These are phyloP conservation scores for Cydonia oblonga DNA, from an alignment of 331 rosid species.

Conservation along the genomic window DNA sequence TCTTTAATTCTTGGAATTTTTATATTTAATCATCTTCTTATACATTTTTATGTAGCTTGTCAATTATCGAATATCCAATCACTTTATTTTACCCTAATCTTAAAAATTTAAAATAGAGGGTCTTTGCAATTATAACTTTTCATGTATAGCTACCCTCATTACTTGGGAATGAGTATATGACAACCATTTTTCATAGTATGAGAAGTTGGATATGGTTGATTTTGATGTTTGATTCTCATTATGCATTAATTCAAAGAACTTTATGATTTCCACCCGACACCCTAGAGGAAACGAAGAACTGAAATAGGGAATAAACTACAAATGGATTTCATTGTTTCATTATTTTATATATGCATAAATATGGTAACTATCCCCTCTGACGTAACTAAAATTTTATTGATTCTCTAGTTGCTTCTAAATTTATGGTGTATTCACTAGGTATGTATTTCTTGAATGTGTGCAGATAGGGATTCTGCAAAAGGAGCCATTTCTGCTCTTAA, in stretches of 20 bases:
- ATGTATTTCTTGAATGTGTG: constrained; percentile 13
- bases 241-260: not conserved
- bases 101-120: not conserved
- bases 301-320: not conserved
- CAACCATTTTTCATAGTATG: not conserved
- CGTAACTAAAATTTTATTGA: not conserved
- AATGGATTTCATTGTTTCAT: not conserved
- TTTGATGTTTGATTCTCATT: not conserved
- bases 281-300: not conserved
- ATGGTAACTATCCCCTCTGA: not conserved
- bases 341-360: not conserved
- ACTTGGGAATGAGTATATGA: not conserved
- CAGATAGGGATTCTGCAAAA: constrained; percentile 30
- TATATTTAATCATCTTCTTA: not conserved
- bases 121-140: not conserved
- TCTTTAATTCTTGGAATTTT: constrained; percentile 8
- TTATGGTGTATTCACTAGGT: not conserved
- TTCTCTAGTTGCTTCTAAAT: not conserved
- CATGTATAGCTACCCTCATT: not conserved
- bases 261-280: not conserved
- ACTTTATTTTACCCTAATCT: not conserved
- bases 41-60: not conserved
- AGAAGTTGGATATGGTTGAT: not conserved
- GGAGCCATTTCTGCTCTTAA: constrained; percentile 13
- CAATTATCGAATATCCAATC: not conserved